These are phyloP conservation scores for Crithidia fasciculata DNA, from an alignment of 208 protist genomes.

Conservation along the genomic window DNA sequence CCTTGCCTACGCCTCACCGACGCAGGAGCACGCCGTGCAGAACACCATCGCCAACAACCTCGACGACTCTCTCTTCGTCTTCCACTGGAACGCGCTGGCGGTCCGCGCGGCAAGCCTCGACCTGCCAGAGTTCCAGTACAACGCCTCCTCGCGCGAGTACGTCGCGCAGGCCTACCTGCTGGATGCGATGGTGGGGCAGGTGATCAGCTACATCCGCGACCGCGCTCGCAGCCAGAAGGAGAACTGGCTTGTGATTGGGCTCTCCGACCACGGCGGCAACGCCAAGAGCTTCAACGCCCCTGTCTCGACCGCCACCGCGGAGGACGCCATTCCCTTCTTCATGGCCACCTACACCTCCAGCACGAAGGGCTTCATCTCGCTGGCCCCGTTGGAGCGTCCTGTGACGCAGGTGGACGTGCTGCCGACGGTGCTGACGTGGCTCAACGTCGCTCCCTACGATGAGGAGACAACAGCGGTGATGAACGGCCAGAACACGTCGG, in stretches of 20 bases:
- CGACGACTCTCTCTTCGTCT: slow-evolving; percentile 62
- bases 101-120: slow-evolving; percentile 46
- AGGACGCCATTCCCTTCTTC: slow-evolving; percentile 66
- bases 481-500: slow-evolving; percentile 38
- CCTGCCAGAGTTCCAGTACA: slow-evolving; percentile 66
- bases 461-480: slow-evolving; percentile 43
- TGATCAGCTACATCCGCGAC: slow-evolving; percentile 62
- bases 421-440: slow-evolving; percentile 77
- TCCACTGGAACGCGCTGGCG: slow-evolving; percentile 74
- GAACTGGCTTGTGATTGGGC: slow-evolving; percentile 83
- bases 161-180: slow-evolving; percentile 72
- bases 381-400: slow-evolving; percentile 49
- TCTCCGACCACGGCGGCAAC: slow-evolving; percentile 64
- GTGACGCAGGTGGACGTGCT: slow-evolving; percentile 70
- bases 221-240: slow-evolving; percentile 61
- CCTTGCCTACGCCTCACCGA: slow-evolving; percentile 33
- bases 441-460: slow-evolving; percentile 69
- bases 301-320: slow-evolving; percentile 43
- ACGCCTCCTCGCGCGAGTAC: slow-evolving; percentile 47
- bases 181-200: slow-evolving; percentile 73
- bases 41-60: slow-evolving; percentile 47
- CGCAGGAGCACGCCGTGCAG: slow-evolving; percentile 37
- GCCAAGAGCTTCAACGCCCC: slow-evolving; percentile 51
- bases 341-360: slow-evolving; percentile 62
- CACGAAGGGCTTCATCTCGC: slow-evolving; percentile 39